Evolutionary conservation across 805 yeast species (phyloP).

Genomic region (Cephaloascus fragrans): DNA sequence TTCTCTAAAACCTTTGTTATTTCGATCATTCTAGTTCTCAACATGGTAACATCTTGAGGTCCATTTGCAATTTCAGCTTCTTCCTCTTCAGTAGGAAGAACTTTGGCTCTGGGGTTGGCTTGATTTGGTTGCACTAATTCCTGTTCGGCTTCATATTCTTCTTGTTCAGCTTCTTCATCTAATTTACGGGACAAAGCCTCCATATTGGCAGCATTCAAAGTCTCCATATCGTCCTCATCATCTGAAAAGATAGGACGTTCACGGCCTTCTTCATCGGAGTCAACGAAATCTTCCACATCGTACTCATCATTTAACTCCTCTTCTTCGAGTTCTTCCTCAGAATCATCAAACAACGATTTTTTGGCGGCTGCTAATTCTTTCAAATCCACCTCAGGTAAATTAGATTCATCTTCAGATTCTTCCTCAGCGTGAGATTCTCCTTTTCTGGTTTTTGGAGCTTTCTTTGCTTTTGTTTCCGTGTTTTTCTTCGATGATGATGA

Average conservation of each 20-base stretch:
- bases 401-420: conserved; percentile 17
- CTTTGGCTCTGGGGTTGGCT: conserved; percentile 63
- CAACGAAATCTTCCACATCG: conserved; percentile 37
- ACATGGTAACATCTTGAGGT: conserved; percentile 69
- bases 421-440: conserved; percentile 24
- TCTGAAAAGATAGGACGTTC: conserved; percentile 76
- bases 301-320: conserved; percentile 27
- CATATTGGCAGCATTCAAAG: conserved; percentile 73
- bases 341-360: conserved; percentile 68
- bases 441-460: conserved; percentile 13
- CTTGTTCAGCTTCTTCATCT: conserved; percentile 45
- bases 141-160: conserved; percentile 50
- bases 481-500: background rate
- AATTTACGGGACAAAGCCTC: conserved; percentile 63
- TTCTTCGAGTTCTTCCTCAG: conserved; percentile 50
- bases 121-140: conserved; percentile 50
- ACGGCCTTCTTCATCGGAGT: conserved; percentile 53
- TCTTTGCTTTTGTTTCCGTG: conserved; percentile 11
- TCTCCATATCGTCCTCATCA: conserved; percentile 59
- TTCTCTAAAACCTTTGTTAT: conserved; percentile 90
- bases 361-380: conserved; percentile 63
- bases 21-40: conserved; percentile 92
- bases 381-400: conserved; percentile 55
- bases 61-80: conserved; percentile 39
- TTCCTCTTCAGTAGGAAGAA: conserved; percentile 64